These are phyloP conservation scores for Claviceps sp. DNA, from an alignment of 2,329 filamentous ascomycete species.

Conservation along the genomic window DNA sequence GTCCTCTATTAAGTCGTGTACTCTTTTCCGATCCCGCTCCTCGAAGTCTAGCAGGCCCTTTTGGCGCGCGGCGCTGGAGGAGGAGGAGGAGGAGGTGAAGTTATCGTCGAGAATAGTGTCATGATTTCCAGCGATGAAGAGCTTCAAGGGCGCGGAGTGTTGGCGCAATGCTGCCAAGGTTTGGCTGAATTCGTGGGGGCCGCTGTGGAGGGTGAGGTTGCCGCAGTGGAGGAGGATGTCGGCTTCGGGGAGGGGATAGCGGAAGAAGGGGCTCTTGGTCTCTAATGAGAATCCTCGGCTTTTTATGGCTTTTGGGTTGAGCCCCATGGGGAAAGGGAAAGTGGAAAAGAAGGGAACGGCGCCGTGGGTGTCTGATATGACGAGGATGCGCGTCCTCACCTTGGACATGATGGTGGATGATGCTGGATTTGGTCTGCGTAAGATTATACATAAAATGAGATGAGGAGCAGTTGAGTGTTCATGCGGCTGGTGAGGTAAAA, in stretches of 20 bases:
- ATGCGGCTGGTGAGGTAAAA: too few species aligned
- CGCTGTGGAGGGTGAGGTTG: conserved; percentile 32
- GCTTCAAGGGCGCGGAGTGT: conserved; percentile 35
- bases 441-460: too few species aligned
- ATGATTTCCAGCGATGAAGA: conserved; percentile 43
- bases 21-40: conserved; percentile 2
- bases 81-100: too few species aligned
- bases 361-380: conserved; percentile 26
- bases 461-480: too few species aligned
- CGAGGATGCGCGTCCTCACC: conserved; percentile 22
- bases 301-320: too few species aligned
- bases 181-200: conserved; percentile 24
- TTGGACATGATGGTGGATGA: conserved; percentile 9
- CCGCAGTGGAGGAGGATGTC: conserved; percentile 41
- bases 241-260: conserved; percentile 18
- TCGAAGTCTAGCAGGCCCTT: too few species aligned
- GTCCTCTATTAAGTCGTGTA: conserved; percentile 24
- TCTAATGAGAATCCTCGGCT: too few species aligned
- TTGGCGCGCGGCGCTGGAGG: too few species aligned
- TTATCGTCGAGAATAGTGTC: conserved; percentile 29
- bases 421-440: too few species aligned
- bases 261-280: conserved; percentile 11
- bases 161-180: conserved; percentile 28
- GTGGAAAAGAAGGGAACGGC: background rate
- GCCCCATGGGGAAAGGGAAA: too few species aligned